Base-by-base conservation (phyloP, 2,329 filamentous ascomycete genomes). In the Falciphora oryzae region DNA sequence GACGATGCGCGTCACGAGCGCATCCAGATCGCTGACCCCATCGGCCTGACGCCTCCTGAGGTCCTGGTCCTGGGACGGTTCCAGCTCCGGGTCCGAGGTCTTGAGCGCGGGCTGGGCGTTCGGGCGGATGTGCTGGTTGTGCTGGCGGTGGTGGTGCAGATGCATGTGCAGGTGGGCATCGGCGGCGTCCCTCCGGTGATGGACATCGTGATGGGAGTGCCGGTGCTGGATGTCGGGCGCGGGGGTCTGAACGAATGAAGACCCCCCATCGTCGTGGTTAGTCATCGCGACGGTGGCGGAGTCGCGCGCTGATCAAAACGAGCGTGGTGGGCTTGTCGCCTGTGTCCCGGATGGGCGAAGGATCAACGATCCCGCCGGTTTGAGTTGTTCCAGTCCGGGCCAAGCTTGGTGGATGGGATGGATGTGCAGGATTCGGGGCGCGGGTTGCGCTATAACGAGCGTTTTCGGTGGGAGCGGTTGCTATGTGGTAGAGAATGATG, bases 201-300 rank as follows among this genome's bases (percentile, higher is more conserved):
- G 66, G 66, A 69, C 67, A 65, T 66, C 65, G 66, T 66, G 70
- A 69, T 72, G 72, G 66, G 72, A 74, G 70, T 75, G 74, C 71
- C 73, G 72, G 66, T 72, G 68, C 67, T 71, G 65, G 65, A 74
- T 69, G 69, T 32, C 59, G 35, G 65, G 71, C 65, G 69, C 69
- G 71, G 75, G 78, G 75, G 77, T 73, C 79, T 81, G 79, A 79
- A 77, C 71, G 75, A 81, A 78, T 80, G 79, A 79, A 79, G 79
- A 75, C 77, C 77, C 78, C 73, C 73, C 75, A 69, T 71, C 73
- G 72, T 25, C 38, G 27, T 76, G 74, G 74, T 78, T 76, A 73
- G 76, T 78, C 79, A 81, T 81, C 68, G 75, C 75, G 76, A 10
- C n/a, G 70, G 75, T 75, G 76, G 73, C 74, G 77, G 76, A 69